Percentiles rank a stretch among this genome's conserved stretches.
Evolutionary conservation across 176 grass and related monocot genomes (phyloP).

Genomic region (sorghum (Sorghum bicolor)): Sorghum_bicolor_NCBIv3 NC_012871.2:69746001-69746500

Average conservation of each 20-base stretch:
- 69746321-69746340: conserved; percentile 7
- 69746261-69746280: conserved; percentile 36
- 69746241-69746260: conserved; percentile 43
- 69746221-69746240: conserved; percentile 45
- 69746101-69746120: too few relatives aligned
- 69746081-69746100: too few relatives aligned
- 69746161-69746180: conserved; percentile 49
- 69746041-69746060: too few relatives aligned
- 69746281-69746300: conserved; percentile 47
- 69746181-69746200: conserved; percentile 24
- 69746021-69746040: too few relatives aligned
- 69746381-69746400: conserved; percentile 38
- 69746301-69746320: conserved; percentile 53
- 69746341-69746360: background rate
- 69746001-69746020: too few relatives aligned
- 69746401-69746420: conserved; percentile 37
- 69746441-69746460: accelerated
- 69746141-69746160: conserved; percentile 40
- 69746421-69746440: conserved; percentile 66
- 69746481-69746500: conserved; percentile 33
- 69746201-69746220: conserved; percentile 40
- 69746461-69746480: background rate
- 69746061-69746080: too few relatives aligned
- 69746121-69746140: background rate
- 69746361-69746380: conserved; percentile 48